phyloP scores from a whole-genome alignment of 2,329 filamentous ascomycete species.

The Immersiporthe knoxdaviesiana region DNA sequence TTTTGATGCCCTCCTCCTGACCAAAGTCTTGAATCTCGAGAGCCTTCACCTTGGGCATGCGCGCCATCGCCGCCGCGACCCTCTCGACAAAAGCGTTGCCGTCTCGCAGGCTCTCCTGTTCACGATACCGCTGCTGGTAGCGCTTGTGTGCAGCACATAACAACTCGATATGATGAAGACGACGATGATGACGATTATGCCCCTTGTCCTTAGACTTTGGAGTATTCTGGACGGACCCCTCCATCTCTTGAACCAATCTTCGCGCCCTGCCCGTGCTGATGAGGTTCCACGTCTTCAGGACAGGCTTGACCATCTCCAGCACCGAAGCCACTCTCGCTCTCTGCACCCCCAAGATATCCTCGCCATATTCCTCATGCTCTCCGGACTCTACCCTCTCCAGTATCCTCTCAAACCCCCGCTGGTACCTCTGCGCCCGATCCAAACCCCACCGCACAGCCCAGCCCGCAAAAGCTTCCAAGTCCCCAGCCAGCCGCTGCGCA shows the following conservation, averaged over 20 bases:
- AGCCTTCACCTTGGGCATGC: constrained; percentile 18
- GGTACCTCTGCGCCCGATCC: constrained; percentile 8
- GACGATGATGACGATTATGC: too few species aligned
- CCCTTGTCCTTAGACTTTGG: too few species aligned
- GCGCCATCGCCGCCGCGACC: constrained; percentile 18
- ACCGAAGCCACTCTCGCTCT: neutral
- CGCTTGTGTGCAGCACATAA: constrained; percentile 18
- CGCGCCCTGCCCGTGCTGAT: neutral
- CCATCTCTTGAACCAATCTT: too few species aligned
- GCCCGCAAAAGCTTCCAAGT: constrained; percentile 15
- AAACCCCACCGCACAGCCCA: constrained; percentile 16
- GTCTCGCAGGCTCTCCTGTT: constrained; percentile 17
- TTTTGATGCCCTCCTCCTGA: neutral
- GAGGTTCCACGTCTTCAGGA: constrained; percentile 17
- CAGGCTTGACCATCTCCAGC: constrained; percentile 16
- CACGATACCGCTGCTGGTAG: constrained; percentile 17
- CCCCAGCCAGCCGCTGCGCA: neutral
- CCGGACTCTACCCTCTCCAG: neutral
- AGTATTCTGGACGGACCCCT: too few species aligned
- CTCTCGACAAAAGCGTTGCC: constrained; percentile 16
- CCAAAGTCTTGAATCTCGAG: constrained; percentile 24
- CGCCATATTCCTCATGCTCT: neutral
- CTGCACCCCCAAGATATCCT: neutral
- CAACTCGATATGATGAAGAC: neutral
- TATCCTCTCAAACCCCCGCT: neutral